A percentile compares a stretch with the other conserved stretches of the same genome.
phyloP scores from a whole-genome alignment of 345 rosid genomes.

The Rhizophora mangle region DNA sequence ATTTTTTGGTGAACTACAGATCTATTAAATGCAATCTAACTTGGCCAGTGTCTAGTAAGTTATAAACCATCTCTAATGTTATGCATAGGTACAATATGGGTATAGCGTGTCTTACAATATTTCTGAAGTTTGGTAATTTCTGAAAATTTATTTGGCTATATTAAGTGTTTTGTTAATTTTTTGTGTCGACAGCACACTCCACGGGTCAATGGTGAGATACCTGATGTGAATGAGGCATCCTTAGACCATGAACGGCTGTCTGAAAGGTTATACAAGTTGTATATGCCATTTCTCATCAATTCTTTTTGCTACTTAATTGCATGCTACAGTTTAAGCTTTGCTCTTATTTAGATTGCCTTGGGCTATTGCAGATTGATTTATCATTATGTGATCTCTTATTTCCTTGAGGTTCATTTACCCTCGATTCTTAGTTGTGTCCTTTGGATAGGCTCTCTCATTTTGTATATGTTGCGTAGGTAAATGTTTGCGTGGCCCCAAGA shows the following conservation, averaged over 20 bases:
- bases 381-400: not conserved
- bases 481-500: not conserved
- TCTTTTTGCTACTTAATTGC: not conserved
- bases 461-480: not conserved
- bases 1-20: too few species aligned
- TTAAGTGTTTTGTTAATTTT: conserved; percentile 8
- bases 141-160: not conserved
- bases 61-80: too few species aligned
- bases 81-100: too few species aligned
- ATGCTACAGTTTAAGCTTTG: not conserved
- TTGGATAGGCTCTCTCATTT: not conserved
- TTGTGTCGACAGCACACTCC: conserved; percentile 80
- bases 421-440: not conserved
- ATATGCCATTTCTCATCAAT: conserved; percentile 4
- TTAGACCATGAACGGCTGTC: conserved; percentile 86
- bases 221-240: conserved; percentile 80
- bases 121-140: not conserved
- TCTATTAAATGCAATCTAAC: too few species aligned
- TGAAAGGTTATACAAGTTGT: conserved; percentile 54
- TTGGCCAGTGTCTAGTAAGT: too few species aligned
- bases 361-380: not conserved
- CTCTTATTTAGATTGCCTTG: not conserved
- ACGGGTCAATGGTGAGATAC: conserved; percentile 70
- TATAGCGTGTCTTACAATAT: too few species aligned
- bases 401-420: not conserved